Evolutionary conservation across 257 asterid species (phyloP).

Genomic region (Solanum chaucha): DNA sequence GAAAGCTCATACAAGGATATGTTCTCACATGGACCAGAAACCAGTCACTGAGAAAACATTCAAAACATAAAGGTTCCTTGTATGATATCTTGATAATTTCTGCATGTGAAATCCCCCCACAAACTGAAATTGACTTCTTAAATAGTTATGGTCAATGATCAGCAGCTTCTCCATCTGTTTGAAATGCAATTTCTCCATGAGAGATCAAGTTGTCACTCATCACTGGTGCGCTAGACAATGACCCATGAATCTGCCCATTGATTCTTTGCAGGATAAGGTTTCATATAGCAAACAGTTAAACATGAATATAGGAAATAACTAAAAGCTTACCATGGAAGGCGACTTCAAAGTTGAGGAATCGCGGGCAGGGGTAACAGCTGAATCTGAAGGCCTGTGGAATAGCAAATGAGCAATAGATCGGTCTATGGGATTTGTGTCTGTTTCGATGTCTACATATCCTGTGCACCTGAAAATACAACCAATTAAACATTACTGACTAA

Average conservation of each 20-base stretch:
- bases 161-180: constrained; percentile 8
- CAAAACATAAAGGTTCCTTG: background rate
- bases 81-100: background rate
- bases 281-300: constrained; percentile 5
- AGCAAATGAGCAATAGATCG: constrained; percentile 80
- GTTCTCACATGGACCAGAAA: background rate
- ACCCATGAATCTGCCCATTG: constrained; percentile 35
- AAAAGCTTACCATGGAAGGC: constrained; percentile 27
- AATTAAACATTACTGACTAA: background rate
- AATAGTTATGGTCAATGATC: background rate
- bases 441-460: constrained; percentile 56
- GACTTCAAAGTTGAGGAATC: constrained; percentile 24
- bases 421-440: constrained; percentile 77
- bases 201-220: constrained; percentile 16
- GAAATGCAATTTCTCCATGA: constrained; percentile 16
- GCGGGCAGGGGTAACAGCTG: constrained; percentile 17
- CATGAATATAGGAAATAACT: background rate
- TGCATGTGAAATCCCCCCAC: background rate
- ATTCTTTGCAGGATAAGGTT: constrained; percentile 8
- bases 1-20: background rate
- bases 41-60: background rate
- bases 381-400: constrained; percentile 60
- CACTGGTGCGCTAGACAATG: constrained; percentile 15
- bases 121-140: background rate
- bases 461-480: constrained; percentile 23